A percentile compares a stretch with the other conserved stretches of the same genome.
Conservation (phyloP, 2,329 filamentous ascomycete genomes). For the Gremmenia infestans region DNA sequence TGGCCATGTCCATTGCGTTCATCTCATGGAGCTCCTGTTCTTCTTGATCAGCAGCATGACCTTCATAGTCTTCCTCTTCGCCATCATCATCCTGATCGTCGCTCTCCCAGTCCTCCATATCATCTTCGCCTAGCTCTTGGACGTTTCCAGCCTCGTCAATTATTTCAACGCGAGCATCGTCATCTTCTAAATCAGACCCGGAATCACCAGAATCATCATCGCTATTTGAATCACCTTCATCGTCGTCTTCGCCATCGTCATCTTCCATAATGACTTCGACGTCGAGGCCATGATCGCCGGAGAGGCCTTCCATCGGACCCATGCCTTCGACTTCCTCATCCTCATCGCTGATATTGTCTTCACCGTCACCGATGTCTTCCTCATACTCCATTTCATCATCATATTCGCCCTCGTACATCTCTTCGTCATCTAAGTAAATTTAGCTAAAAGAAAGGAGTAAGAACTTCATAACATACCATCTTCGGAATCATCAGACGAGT, state of each 20-base stretch:
- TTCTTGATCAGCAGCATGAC: constrained; percentile 47
- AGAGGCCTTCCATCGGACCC: constrained; percentile 75
- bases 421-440: constrained; percentile 59
- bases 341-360: constrained; percentile 85
- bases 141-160: constrained; percentile 59
- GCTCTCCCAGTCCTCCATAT: constrained; percentile 57
- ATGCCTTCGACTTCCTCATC: constrained; percentile 77
- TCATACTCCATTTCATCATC: constrained; percentile 92
- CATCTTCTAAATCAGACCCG: constrained; percentile 50
- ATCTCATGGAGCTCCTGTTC: constrained; percentile 44
- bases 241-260: constrained; percentile 53
- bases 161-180: constrained; percentile 46
- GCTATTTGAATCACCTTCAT: constrained; percentile 57
- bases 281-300: constrained; percentile 53
- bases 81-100: constrained; percentile 54
- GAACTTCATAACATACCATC: constrained; percentile 43
- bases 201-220: constrained; percentile 52
- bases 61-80: constrained; percentile 47
- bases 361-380: constrained; percentile 72
- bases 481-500: constrained; percentile 66
- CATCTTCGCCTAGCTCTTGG: constrained; percentile 46
- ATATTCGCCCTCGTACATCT: constrained; percentile 89
- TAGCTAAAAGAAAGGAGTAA: not conserved
- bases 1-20: constrained; percentile 36
- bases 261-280: constrained; percentile 81